phyloP scores from a whole-genome alignment of 2,329 filamentous ascomycete genomes.

The Cercospora citrullina region DNA sequence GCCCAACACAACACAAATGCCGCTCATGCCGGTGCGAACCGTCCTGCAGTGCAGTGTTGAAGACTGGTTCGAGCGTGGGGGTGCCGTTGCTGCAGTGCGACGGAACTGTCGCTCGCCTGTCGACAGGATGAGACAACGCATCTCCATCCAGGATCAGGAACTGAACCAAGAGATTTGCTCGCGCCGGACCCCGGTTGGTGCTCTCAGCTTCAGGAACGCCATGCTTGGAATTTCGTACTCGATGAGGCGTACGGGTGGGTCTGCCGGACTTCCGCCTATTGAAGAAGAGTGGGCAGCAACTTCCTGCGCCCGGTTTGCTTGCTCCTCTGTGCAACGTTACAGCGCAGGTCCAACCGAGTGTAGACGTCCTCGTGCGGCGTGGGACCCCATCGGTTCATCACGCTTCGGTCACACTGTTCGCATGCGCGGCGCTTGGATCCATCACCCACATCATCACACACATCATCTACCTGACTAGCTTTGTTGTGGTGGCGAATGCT shows the following conservation, averaged over 20 bases:
- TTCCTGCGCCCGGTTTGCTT: background rate
- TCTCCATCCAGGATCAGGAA: conserved; percentile 12
- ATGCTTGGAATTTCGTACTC: conserved; percentile 12
- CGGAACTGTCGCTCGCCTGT: conserved; percentile 31
- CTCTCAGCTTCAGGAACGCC: background rate
- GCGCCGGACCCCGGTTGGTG: background rate
- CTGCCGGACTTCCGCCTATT: conserved; percentile 9
- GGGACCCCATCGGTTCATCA: conserved; percentile 8
- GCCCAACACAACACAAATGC: conserved; percentile 25
- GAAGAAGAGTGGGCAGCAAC: conserved; percentile 1
- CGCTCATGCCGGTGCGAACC: conserved; percentile 13
- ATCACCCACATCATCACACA: background rate
- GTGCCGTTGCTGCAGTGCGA: conserved; percentile 23
- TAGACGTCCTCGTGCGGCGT: conserved; percentile 9
- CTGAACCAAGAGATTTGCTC: conserved; percentile 8
- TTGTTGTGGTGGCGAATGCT: conserved; percentile 9
- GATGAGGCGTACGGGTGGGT: conserved; percentile 5
- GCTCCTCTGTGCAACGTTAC: conserved; percentile 27
- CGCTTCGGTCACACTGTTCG: conserved; percentile 18
- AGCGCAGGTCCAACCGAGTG: conserved; percentile 21
- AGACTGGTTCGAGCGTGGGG: conserved; percentile 5
- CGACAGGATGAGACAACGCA: conserved; percentile 25
- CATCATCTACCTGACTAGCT: background rate
- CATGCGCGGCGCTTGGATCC: conserved; percentile 10
- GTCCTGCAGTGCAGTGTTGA: conserved; percentile 3